Conservation (phyloP, 1,284 basidiomycete genomes). For the Crepidotus sp. region DNA sequence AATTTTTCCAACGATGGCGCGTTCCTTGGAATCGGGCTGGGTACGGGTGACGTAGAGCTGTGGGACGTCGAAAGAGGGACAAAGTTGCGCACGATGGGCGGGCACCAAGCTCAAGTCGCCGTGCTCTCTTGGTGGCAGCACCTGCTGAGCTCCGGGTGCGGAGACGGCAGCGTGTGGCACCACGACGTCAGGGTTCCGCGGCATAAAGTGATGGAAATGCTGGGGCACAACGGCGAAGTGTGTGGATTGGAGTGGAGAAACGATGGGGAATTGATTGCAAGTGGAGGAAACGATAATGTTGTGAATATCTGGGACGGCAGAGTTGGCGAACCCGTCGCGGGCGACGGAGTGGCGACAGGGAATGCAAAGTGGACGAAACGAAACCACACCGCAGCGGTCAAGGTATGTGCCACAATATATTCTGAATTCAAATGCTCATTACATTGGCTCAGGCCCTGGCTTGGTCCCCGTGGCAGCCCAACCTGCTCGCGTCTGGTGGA, state of each 20-base stretch:
- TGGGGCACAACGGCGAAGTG: slow-evolving; percentile 86
- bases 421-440: neutral
- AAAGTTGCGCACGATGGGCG: slow-evolving; percentile 82
- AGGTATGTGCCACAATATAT: slow-evolving; percentile 38
- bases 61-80: slow-evolving; percentile 84
- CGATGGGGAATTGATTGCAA: slow-evolving; percentile 85
- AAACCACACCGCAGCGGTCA: slow-evolving; percentile 92
- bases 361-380: slow-evolving; percentile 85
- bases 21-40: slow-evolving; percentile 81
- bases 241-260: slow-evolving; percentile 77
- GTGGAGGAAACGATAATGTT: slow-evolving; percentile 93
- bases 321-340: slow-evolving; percentile 51
- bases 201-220: slow-evolving; percentile 84
- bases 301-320: slow-evolving; percentile 94
- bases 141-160: slow-evolving; percentile 80
- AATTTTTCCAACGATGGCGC: slow-evolving; percentile 85
- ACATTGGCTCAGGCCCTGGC: slow-evolving; percentile 62
- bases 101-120: slow-evolving; percentile 76
- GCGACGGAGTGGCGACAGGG: slow-evolving; percentile 35
- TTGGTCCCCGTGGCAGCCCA: slow-evolving; percentile 96
- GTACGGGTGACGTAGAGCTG: slow-evolving; percentile 86
- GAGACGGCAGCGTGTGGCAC: slow-evolving; percentile 89
- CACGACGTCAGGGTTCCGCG: slow-evolving; percentile 83
- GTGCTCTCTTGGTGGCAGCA: slow-evolving; percentile 82
- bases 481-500: slow-evolving; percentile 88